Evolutionary conservation across 352 stramenopile species (phyloP).

Genomic region (Phytophthora gonapodyides): DNA sequence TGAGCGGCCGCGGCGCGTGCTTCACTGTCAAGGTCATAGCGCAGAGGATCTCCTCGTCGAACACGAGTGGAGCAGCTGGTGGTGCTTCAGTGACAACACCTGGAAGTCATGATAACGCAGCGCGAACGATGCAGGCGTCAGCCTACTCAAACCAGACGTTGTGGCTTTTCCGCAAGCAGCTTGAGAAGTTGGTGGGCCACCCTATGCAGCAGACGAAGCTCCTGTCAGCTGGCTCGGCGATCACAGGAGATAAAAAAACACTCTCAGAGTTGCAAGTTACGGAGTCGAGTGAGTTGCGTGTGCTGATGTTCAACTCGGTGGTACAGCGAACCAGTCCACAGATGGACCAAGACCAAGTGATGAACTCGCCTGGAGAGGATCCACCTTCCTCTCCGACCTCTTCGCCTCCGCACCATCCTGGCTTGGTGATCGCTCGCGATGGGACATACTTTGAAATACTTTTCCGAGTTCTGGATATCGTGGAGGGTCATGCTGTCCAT

Average conservation of each 20-base stretch:
- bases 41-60: slow-evolving; percentile 73
- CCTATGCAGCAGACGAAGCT: slow-evolving; percentile 86
- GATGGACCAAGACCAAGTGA: slow-evolving; percentile 49
- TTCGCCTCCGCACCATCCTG: slow-evolving; percentile 51
- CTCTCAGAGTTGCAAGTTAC: slow-evolving; percentile 78
- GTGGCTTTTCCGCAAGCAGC: slow-evolving; percentile 67
- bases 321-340: slow-evolving; percentile 55
- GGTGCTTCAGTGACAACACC: slow-evolving; percentile 21
- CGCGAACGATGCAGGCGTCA: slow-evolving; percentile 57
- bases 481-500: slow-evolving; percentile 64
- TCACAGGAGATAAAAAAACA: slow-evolving; percentile 84
- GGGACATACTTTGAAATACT: slow-evolving; percentile 82
- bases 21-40: slow-evolving; percentile 83
- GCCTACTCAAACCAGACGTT: slow-evolving; percentile 85
- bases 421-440: slow-evolving; percentile 66
- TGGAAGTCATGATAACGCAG: slow-evolving; percentile 51
- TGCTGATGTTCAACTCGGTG: slow-evolving; percentile 84
- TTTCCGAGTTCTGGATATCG: slow-evolving; percentile 80
- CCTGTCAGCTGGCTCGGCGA: slow-evolving; percentile 60
- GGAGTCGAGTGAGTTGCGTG: slow-evolving; percentile 74
- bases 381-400: slow-evolving; percentile 16
- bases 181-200: slow-evolving; percentile 74
- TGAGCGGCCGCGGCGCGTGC: slow-evolving; percentile 70
- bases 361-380: slow-evolving; percentile 29
- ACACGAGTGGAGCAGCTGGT: slow-evolving; percentile 24